Evolutionary conservation across 1,139 yeast species (phyloP), one percentile per base, ranked within the genome.

Genomic region (Yueomyces sp.): DNA sequence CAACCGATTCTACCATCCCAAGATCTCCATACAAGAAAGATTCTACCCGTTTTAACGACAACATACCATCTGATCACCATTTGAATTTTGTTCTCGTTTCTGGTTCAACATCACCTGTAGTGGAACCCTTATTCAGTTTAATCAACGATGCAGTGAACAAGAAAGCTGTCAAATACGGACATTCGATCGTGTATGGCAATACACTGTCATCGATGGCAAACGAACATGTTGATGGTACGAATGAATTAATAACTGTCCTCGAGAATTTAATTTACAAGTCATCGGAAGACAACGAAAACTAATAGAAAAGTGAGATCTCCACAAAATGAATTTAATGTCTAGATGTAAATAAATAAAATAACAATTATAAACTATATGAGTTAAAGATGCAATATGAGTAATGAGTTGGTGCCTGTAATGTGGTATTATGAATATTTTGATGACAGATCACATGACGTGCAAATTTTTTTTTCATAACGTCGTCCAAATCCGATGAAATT

Each of bases 161-260:
- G n/a, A 64, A 63, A 36, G 65, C 54, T 36, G 59, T 69, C 37
- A 62, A 64, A 2, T 59, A 68, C 39, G 74, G 73, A 0, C 69
- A 78, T 48, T 78, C 89, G 0, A 79, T 85, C 34, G 82, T 86
- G 1, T 75, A 82, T 46, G 79, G 77, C 12, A 62, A 62, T 39
- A 60, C 70, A 11, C 67, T 72, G 3, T 68, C 71, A 45, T 78
- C 82, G 1, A 71, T 70, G 44, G 95, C 96, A 1, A 72, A 69
- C 36, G 81, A 75, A 53, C 77, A 78, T 44, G 78, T 84, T n/a
- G 74, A 76, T 46, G 96, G 96, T 48, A 73, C 82, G 52, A 86
- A 86, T 55, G 91, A 85, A 48, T 66, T 87, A 42, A 71, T 86
- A 54, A 68, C 72, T 30, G 64, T 79, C 35, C 61, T 80, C 29